Percentiles rank a stretch among this genome's conserved stretches.
Conservation (phyloP, 208 protist species). For the Blechomonas ayalai region DNA sequence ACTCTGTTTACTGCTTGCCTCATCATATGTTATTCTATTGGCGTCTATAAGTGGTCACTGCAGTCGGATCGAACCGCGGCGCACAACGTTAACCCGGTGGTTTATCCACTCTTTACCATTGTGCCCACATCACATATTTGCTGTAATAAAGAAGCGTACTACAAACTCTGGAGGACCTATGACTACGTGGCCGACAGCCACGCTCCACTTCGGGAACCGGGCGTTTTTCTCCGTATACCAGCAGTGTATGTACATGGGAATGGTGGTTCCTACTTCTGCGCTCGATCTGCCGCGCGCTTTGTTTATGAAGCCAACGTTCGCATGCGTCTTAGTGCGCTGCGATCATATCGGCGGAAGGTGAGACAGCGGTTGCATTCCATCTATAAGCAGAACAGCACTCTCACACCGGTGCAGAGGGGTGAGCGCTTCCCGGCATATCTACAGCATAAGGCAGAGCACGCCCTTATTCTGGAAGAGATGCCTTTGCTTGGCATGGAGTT, state of each 20-base stretch:
- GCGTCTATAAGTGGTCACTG: constrained; percentile 40
- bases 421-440: constrained; percentile 20
- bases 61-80: constrained; percentile 33
- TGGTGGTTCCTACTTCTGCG: constrained; percentile 67
- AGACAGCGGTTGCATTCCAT: constrained; percentile 15
- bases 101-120: constrained; percentile 36
- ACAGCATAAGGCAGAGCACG: constrained; percentile 32
- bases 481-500: constrained; percentile 52
- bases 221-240: constrained; percentile 35
- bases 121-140: constrained; percentile 21
- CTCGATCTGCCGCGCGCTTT: constrained; percentile 61
- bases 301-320: constrained; percentile 50
- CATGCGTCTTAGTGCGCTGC: constrained; percentile 16
- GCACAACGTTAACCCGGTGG: constrained; percentile 38
- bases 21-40: constrained; percentile 16
- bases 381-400: not conserved
- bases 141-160: constrained; percentile 32
- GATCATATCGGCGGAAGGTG: constrained; percentile 30
- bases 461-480: constrained; percentile 21
- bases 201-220: constrained; percentile 8
- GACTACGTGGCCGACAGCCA: constrained; percentile 57
- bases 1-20: no score
- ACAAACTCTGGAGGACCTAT: constrained; percentile 48
- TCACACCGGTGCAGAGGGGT: constrained; percentile 15
- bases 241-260: constrained; percentile 78